phyloP scores from a whole-genome alignment of 176 grass and related monocot genomes.

The Panicum miliaceum region DNA sequence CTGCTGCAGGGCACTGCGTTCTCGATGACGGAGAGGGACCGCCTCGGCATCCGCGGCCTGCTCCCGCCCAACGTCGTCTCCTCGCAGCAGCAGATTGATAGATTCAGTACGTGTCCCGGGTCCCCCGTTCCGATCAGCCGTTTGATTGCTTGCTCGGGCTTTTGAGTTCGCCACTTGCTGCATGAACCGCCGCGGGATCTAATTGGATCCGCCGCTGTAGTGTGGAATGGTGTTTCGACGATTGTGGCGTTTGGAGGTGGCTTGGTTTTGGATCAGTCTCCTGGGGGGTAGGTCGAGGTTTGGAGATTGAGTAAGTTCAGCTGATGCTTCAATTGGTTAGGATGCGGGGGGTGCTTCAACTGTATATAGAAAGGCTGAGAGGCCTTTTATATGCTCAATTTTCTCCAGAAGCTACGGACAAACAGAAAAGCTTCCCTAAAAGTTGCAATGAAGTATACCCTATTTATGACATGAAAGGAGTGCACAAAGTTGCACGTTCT shows the following conservation, averaged over 20 bases:
- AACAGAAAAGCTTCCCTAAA: constrained; percentile 2
- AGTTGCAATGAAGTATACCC: background rate
- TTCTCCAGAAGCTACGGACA: background rate
- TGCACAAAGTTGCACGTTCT: constrained; percentile 4
- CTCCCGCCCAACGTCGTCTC: constrained; percentile 92
- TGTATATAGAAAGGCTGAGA: background rate
- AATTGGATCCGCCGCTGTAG: constrained; percentile 4
- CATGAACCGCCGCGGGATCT: background rate
- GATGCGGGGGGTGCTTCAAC: background rate
- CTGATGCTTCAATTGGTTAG: background rate
- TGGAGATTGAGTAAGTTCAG: background rate
- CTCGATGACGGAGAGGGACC: constrained; percentile 94
- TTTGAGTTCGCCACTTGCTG: background rate
- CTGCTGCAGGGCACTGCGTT: constrained; percentile 79
- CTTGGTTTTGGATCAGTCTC: constrained; percentile 22
- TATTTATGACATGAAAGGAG: background rate
- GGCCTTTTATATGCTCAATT: background rate
- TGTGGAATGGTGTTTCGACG: background rate
- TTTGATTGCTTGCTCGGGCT: background rate
- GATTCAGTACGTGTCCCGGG: constrained; percentile 73
- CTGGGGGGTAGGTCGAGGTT: background rate
- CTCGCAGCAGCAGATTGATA: constrained; percentile 85
- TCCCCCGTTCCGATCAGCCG: background rate
- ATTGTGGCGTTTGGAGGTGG: background rate
- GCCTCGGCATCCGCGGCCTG: constrained; percentile 87